These are phyloP conservation scores for Clonostachys byssicola DNA, from an alignment of 2,329 filamentous ascomycete species.

Conservation along the genomic window DNA sequence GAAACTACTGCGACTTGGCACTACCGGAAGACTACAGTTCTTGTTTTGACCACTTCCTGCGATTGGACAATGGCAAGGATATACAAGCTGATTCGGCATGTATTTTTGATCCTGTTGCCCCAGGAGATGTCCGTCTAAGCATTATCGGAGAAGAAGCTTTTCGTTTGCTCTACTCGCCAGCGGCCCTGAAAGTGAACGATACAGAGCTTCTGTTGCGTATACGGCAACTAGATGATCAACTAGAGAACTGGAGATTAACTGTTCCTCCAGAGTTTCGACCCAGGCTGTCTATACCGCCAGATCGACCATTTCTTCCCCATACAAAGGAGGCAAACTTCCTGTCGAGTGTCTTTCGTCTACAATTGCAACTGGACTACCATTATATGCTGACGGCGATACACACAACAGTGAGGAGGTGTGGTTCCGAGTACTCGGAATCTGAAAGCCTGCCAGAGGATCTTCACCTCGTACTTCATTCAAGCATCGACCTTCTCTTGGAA, in stretches of 20 bases:
- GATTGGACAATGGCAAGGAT: constrained; percentile 11
- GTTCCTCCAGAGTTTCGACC: constrained; percentile 40
- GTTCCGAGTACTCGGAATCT: constrained; percentile 25
- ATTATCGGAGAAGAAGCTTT: constrained; percentile 46
- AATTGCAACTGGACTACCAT: constrained; percentile 50
- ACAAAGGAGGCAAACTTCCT: constrained; percentile 13
- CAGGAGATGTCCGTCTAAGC: constrained; percentile 41
- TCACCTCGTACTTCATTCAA: constrained; percentile 42
- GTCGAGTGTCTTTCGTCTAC: constrained; percentile 38
- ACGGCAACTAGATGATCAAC: constrained; percentile 49
- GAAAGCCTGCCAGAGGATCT: constrained; percentile 17
- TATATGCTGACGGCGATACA: constrained; percentile 51
- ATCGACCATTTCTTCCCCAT: constrained; percentile 14
- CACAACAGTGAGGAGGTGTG: constrained; percentile 42
- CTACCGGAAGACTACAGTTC: constrained; percentile 36
- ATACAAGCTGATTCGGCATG: not conserved
- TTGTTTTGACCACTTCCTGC: constrained; percentile 8
- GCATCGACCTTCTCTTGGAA: constrained; percentile 46
- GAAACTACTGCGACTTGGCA: constrained; percentile 48
- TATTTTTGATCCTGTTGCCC: constrained; percentile 24
- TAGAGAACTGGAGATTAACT: constrained; percentile 49
- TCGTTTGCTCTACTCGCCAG: constrained; percentile 41
- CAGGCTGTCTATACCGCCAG: constrained; percentile 30
- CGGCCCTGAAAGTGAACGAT: constrained; percentile 41
- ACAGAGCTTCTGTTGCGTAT: constrained; percentile 49